Percentiles rank a stretch among this genome's conserved stretches.
phyloP scores from a whole-genome alignment of 1,284 basidiomycete species.

The Takashimella tepidaria region DNA sequence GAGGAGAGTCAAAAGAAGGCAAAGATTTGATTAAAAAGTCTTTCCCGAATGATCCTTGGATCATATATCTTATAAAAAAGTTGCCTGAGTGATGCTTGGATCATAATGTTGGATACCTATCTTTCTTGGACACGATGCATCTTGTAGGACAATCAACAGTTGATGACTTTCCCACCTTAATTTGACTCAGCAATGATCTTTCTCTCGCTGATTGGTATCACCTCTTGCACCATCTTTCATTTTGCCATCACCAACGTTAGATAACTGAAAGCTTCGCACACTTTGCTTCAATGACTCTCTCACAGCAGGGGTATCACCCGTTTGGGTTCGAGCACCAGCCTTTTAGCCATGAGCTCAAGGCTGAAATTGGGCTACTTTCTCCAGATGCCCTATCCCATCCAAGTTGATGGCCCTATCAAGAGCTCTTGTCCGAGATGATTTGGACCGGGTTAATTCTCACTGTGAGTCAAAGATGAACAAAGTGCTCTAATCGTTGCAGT shows the following conservation, averaged over 20 bases:
- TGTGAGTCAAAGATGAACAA: too few species aligned
- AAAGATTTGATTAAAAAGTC: conserved; percentile 26
- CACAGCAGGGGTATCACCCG: conserved; percentile 1
- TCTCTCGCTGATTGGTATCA: neutral
- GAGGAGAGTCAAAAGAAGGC: conserved; percentile 26
- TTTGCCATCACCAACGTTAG: neutral
- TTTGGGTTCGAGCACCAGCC: conserved; percentile 3
- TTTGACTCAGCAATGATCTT: too few species aligned
- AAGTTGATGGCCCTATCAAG: conserved; percentile 6
- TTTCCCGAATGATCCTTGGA: too few species aligned
- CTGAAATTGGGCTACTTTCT: neutral
- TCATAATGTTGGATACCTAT: too few species aligned
- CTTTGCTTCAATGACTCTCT: conserved; percentile 13
- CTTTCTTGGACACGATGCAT: too few species aligned
- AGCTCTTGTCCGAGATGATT: neutral
- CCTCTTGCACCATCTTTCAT: neutral
- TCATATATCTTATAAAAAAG: too few species aligned
- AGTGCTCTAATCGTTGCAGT: too few species aligned
- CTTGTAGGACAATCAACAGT: too few species aligned
- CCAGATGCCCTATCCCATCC: neutral
- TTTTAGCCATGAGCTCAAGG: too few species aligned
- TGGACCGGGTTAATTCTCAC: neutral
- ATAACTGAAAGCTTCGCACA: too few species aligned
- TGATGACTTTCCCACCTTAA: too few species aligned
- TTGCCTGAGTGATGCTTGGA: too few species aligned